A percentile compares a stretch with the other conserved stretches of the same genome.
These are phyloP conservation scores for Talaromyces pinophilus DNA, from an alignment of 2,329 filamentous ascomycete genomes.

Conservation along the genomic window DNA sequence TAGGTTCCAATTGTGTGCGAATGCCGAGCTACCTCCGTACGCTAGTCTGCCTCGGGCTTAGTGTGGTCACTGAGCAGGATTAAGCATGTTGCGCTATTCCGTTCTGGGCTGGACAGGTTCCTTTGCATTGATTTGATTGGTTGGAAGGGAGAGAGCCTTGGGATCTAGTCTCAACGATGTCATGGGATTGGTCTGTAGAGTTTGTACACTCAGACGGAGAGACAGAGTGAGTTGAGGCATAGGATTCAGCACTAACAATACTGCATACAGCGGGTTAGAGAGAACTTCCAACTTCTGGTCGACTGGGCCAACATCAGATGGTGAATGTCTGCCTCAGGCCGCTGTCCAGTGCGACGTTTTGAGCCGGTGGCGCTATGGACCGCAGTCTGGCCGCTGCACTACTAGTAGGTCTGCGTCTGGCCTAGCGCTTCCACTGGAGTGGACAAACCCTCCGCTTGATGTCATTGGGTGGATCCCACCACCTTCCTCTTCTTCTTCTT, in stretches of 20 bases:
- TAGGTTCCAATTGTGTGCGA: neutral
- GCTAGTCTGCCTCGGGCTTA: neutral
- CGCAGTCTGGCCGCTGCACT: neutral
- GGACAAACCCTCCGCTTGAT: neutral
- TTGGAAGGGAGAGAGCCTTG: neutral
- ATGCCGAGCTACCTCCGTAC: neutral
- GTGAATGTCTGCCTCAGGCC: constrained; percentile 2
- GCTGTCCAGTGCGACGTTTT: neutral
- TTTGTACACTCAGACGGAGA: neutral
- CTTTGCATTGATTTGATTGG: neutral
- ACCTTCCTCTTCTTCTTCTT: neutral
- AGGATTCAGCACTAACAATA: neutral
- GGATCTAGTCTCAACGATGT: neutral
- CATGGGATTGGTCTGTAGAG: neutral
- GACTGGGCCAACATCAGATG: neutral
- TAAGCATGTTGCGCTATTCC: neutral
- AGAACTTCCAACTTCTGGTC: constrained; percentile 1
- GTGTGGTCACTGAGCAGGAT: neutral
- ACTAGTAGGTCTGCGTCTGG: neutral
- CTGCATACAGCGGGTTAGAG: neutral
- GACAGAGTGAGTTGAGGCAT: neutral
- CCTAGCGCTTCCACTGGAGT: neutral
- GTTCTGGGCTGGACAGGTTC: neutral
- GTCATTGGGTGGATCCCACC: constrained; percentile 11
- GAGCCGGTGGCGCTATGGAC: constrained; percentile 1